Percentiles rank a stretch among this genome's conserved stretches.
Conservation (phyloP, 2,329 filamentous ascomycete species). For the Sporothrix sp. region DNA sequence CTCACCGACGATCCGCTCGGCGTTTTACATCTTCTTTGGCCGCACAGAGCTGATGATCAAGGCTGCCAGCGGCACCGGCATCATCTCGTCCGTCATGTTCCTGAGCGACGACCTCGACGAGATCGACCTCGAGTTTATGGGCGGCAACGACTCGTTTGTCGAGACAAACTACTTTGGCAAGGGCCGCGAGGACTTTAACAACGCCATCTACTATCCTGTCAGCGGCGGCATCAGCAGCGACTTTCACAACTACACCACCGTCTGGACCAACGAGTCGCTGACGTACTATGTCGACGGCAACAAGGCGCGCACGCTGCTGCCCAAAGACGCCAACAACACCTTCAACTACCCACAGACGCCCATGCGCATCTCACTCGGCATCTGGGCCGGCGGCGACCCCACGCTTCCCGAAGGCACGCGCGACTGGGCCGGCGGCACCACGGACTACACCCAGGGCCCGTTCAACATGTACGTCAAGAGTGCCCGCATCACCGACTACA, state of each 20-base stretch:
- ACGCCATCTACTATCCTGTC: constrained; percentile 49
- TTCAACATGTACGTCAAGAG: constrained; percentile 55
- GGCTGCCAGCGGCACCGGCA: constrained; percentile 62
- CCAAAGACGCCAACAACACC: constrained; percentile 51
- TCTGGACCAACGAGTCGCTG: constrained; percentile 59
- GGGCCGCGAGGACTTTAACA: constrained; percentile 40
- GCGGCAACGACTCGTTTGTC: constrained; percentile 51
- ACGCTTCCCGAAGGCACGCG: constrained; percentile 40
- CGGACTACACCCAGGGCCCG: constrained; percentile 45
- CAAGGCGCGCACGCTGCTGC: constrained; percentile 53
- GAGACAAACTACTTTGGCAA: constrained; percentile 76
- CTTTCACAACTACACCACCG: constrained; percentile 66
- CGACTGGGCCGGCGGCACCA: constrained; percentile 48
- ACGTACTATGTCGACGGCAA: constrained; percentile 62
- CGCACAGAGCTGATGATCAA: constrained; percentile 69
- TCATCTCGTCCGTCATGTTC: constrained; percentile 75
- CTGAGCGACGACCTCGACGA: constrained; percentile 79
- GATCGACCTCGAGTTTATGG: constrained; percentile 79
- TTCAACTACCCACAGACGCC: constrained; percentile 66
- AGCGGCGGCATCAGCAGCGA: constrained; percentile 46
- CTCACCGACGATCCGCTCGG: constrained; percentile 67
- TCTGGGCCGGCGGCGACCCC: constrained; percentile 55
- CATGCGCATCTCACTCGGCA: constrained; percentile 58
- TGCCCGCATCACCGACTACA: constrained; percentile 28
- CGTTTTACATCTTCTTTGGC: constrained; percentile 82